Base-by-base conservation (phyloP, 331 rosid genomes). In the Acacia pycnantha region DNA sequence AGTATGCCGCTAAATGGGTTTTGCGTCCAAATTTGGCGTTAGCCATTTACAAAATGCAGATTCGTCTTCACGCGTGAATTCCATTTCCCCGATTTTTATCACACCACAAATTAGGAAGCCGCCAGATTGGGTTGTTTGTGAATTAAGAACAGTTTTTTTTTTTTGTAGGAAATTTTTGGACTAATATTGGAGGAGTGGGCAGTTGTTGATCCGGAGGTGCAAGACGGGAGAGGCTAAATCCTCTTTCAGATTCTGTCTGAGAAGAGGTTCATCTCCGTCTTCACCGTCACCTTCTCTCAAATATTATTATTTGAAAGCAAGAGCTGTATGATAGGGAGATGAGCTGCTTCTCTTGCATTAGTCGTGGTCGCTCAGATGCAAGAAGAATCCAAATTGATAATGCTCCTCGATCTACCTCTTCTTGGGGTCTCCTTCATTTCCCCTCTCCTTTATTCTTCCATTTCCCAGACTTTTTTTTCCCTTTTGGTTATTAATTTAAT, bases 341-440 rank as follows among this genome's bases (percentile, higher is more conserved):
- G 99, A 82, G 94, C 73, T 95, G 98, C 81, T 92, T 92, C 84
- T 83, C 91, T 53, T 95, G 97, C 91, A 46, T 90, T 67, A 73
- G 73, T 87, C 68, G 88, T 83, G 87, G 89, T 53, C 84, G 93
- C 51, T 90, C 90, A 77, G 99, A 85, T 81, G 92, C 86, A 5
- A 91, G 98, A 46, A 93, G 89, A 86, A 89, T 95, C 27, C 89
- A 92, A 86, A 80, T 90, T 54, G 98, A 93, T 64, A 90, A 89
- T 75, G 91, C 91, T 26, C 51, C 85, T 82, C 90, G 89, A 86
- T 92, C 95, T 53, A 77, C 58, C 74, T 40, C 85, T 74, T 85
- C 81, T 67, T 79, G 90, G 67, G 97, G 98, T 92, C 11, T 16
- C 81, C 9, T 64, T 15, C 62, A 0, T 16, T 62, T 29, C 40